Percentiles rank a stretch among this genome's conserved stretches.
These are phyloP conservation scores for Globisporangium sylvaticum DNA, from an alignment of 352 stramenopile genomes.

Conservation along the genomic window DNA sequence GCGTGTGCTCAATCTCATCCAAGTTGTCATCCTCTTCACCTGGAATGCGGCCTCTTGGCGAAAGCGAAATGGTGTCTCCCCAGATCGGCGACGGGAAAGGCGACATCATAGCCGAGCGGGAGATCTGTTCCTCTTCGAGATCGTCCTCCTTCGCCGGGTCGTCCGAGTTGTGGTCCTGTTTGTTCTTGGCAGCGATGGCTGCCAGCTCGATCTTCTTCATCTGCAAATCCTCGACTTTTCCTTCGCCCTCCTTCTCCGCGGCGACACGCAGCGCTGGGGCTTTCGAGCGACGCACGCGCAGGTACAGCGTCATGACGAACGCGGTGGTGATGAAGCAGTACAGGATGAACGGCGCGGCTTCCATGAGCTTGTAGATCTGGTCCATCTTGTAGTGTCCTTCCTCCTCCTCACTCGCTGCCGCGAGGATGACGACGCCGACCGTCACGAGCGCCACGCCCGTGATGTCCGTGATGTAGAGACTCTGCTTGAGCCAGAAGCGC, in stretches of 20 bases:
- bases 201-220: conserved; percentile 49
- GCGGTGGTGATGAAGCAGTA: conserved; percentile 78
- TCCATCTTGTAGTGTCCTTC: conserved; percentile 82
- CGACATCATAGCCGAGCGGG: conserved; percentile 63
- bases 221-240: conserved; percentile 48
- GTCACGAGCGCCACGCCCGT: conserved; percentile 71
- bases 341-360: conserved; percentile 74
- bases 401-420: conserved; percentile 62
- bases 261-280: conserved; percentile 70
- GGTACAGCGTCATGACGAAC: conserved; percentile 81
- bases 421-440: conserved; percentile 75
- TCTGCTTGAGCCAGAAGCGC: conserved; percentile 86
- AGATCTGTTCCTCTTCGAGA: conserved; percentile 26
- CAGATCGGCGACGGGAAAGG: conserved; percentile 77
- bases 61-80: conserved; percentile 43
- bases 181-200: conserved; percentile 19
- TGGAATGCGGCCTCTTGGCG: conserved; percentile 28
- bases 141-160: conserved; percentile 16
- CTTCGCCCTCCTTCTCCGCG: conserved; percentile 38
- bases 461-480: conserved; percentile 82
- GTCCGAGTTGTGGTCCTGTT: conserved; percentile 13
- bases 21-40: conserved; percentile 54
- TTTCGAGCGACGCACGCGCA: conserved; percentile 77
- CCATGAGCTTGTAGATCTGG: conserved; percentile 82
- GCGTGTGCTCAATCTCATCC: conserved; percentile 44